These are phyloP conservation scores for Pichia eremophila DNA, from an alignment of 805 yeast species.

Conservation along the genomic window DNA sequence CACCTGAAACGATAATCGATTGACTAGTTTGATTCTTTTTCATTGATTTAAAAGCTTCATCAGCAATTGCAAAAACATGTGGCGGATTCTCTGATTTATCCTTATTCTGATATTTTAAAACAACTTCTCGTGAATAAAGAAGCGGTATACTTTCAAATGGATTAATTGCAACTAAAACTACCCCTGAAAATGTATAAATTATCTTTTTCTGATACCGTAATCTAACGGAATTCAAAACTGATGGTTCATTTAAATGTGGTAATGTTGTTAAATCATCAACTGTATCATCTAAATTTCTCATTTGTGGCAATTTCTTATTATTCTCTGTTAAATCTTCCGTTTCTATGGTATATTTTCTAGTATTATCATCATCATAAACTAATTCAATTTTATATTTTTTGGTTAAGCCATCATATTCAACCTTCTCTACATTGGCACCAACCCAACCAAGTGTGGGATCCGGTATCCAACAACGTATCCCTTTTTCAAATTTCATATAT, in stretches of 20 bases:
- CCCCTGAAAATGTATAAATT: constrained; percentile 93
- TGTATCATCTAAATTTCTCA: constrained; percentile 87
- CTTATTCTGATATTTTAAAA: constrained; percentile 87
- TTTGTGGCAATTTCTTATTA: constrained; percentile 57
- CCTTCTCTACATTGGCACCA: constrained; percentile 49
- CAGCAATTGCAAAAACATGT: constrained; percentile 94
- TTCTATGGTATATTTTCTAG: constrained; percentile 35
- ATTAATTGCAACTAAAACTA: constrained; percentile 90
- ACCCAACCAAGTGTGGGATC: constrained; percentile 68
- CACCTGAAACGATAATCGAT: constrained; percentile 96
- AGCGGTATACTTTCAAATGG: constrained; percentile 90
- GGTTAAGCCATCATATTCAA: constrained; percentile 14
- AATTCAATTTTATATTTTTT: constrained; percentile 43
- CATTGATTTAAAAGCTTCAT: constrained; percentile 93
- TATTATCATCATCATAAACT: constrained; percentile 37
- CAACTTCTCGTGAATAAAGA: constrained; percentile 79
- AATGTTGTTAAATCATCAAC: constrained; percentile 92
- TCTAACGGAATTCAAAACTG: constrained; percentile 90
- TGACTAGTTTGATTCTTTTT: constrained; percentile 74
- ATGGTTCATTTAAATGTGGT: constrained; percentile 91
- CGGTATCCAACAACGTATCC: constrained; percentile 67
- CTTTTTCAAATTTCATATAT: constrained; percentile 5
- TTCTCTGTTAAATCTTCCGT: constrained; percentile 40
- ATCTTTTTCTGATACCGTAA: constrained; percentile 79
- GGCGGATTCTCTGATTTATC: constrained; percentile 92